Evolutionary conservation across 2,329 filamentous ascomycete genomes (phyloP).

Genomic region (Dryadomyces quercivorus): DNA sequence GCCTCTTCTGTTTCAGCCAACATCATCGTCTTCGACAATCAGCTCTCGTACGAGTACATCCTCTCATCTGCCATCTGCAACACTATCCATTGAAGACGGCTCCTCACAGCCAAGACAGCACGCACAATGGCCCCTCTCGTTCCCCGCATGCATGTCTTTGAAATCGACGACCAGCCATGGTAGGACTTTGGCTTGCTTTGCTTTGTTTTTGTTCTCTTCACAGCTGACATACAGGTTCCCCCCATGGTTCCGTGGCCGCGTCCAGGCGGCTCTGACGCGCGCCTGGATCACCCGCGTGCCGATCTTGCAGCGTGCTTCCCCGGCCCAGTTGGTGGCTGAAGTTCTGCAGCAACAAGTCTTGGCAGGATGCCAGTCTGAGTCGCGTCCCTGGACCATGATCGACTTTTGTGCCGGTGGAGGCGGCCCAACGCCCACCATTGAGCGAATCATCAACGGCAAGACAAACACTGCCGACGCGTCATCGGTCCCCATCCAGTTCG

Average conservation of each 20-base stretch:
- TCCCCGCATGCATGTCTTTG: slow-evolving; percentile 51
- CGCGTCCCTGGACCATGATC: slow-evolving; percentile 43
- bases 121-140: slow-evolving; percentile 10
- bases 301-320: slow-evolving; percentile 41
- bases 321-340: slow-evolving; percentile 47
- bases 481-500: slow-evolving; percentile 30
- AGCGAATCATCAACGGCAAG: slow-evolving; percentile 42
- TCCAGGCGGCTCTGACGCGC: slow-evolving; percentile 52
- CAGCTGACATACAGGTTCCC: slow-evolving; percentile 42
- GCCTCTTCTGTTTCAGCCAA: too few relatives aligned
- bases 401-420: slow-evolving; percentile 69
- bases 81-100: not conserved
- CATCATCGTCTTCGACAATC: too few relatives aligned
- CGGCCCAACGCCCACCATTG: slow-evolving; percentile 55
- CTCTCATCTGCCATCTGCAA: not conserved
- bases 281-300: slow-evolving; percentile 51
- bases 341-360: slow-evolving; percentile 27
- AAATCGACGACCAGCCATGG: slow-evolving; percentile 57
- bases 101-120: not conserved
- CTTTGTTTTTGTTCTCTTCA: not conserved
- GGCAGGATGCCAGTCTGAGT: not conserved
- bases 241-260: slow-evolving; percentile 47
- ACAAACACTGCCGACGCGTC: slow-evolving; percentile 13
- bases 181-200: slow-evolving; percentile 21
- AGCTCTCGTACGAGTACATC: not conserved